Evolutionary conservation across 106 monocot genomes (phyloP).

Genomic region (Alisma plantagoaquatica): DNA sequence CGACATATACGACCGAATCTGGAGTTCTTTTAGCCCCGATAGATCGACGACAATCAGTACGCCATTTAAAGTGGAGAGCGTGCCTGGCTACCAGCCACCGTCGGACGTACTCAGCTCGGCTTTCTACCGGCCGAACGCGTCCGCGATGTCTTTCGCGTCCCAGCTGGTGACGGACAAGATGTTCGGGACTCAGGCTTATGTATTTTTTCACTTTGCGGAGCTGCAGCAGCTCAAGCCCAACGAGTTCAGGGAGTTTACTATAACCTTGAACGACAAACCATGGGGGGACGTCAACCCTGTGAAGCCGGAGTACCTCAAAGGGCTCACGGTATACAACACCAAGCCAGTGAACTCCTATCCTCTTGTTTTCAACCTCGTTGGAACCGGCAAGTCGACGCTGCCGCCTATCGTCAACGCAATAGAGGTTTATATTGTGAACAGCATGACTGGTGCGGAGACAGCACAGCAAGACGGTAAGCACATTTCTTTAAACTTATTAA

Average conservation of each 20-base stretch:
- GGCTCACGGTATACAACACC: neutral
- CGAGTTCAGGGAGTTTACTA: constrained; percentile 15
- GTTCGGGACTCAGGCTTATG: no score
- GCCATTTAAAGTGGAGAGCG: neutral
- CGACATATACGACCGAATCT: constrained; percentile 30
- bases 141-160: neutral
- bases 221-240: neutral
- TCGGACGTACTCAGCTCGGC: constrained; percentile 26
- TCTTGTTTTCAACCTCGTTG: neutral
- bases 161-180: no score
- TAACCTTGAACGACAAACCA: constrained; percentile 6
- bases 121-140: neutral
- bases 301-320: neutral
- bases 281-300: neutral
- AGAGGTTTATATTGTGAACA: neutral
- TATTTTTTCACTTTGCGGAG: constrained; percentile 19
- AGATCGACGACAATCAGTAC: neutral
- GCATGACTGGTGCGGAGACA: no score
- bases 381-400: neutral
- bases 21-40: constrained; percentile 9
- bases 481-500: no score
- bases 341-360: neutral
- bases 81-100: constrained; percentile 12
- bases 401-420: neutral
- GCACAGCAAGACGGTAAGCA: no score